Base-by-base conservation (phyloP, 225 moss, liverwort and hornwort species). In the Antitrichia curtipendula region DNA sequence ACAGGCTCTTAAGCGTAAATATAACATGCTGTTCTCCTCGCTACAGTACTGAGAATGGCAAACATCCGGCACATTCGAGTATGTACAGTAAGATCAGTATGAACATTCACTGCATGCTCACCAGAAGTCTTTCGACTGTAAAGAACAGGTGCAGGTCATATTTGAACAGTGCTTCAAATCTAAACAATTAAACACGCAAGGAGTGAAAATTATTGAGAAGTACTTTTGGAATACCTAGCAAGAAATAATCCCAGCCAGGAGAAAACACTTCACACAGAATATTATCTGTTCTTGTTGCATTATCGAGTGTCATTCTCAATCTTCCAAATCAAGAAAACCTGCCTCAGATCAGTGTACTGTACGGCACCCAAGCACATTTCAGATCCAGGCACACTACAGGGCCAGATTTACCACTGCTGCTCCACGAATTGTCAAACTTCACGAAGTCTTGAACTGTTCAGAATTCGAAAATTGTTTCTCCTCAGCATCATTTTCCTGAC, bases 161-260 rank as follows among this genome's bases (percentile, higher is more conserved):
- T 6, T 24, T 20, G 27, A 36, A 68, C 3, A 2, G 0, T 63
- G 5, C 56, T 65, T 31, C 4, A 18, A 32, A 11, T 58, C 18
- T 50, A 6, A 6, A 29, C 9, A 41, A 12, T 45, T 0, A 0
- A 34, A 5, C 53, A 53, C 7, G 9, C 0, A 3, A 43, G 7
- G 4, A 20, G 24, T 24, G 15, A 1, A 20, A 10, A 8, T 32
- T 1, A 13, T 3, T 4, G 3, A 9, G 2, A 17, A 7, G 7
- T 32, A 5, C 40, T 23, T 36, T 4, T 6, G 6, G 5, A 15
- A 22, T 1, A 63, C n/a, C 25, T 54, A 15, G n/a, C 36, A 52
- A 75, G 8, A 24, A 10, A 56, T 16, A 7, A 54, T 38, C 38
- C 24, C n/a, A 77, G 16, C 2, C 10, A 38, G 2, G 53, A 7